phyloP scores from a whole-genome alignment of 192 early-diverging fungal genomes.

The Backusella tuberculispora region DNA sequence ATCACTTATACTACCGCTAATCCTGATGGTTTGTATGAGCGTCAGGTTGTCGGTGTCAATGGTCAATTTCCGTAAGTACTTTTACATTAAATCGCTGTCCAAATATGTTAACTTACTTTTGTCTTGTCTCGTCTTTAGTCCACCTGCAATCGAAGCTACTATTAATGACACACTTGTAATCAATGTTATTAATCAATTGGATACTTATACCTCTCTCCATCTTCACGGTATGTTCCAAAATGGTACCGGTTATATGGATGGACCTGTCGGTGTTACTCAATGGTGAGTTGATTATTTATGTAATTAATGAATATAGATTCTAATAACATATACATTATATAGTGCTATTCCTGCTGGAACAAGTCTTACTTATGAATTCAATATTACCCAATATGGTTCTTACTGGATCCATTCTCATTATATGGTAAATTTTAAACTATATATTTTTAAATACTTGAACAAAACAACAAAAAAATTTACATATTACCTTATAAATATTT shows the following conservation, averaged over 20 bases:
- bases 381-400: conserved; percentile 64
- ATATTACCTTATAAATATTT: not conserved
- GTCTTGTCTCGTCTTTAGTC: conserved; percentile 32
- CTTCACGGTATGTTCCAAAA: conserved; percentile 61
- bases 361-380: conserved; percentile 77
- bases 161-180: conserved; percentile 52
- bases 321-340: not conserved
- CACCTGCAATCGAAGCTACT: conserved; percentile 50
- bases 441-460: not conserved
- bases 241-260: conserved; percentile 54
- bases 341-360: conserved; percentile 72
- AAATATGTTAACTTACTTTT: not conserved
- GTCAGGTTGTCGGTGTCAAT: conserved; percentile 74
- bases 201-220: conserved; percentile 49
- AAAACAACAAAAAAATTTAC: not conserved
- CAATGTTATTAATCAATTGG: conserved; percentile 47
- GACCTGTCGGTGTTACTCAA: conserved; percentile 53
- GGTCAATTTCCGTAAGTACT: conserved; percentile 62
- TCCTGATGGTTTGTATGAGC: conserved; percentile 66
- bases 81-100: not conserved
- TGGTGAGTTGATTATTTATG: conserved; percentile 45
- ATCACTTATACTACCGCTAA: conserved; percentile 67
- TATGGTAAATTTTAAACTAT: conserved; percentile 25
- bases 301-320: not conserved
- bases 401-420: conserved; percentile 60